Evolutionary conservation across 495 filamentous ascomycete species (phyloP), one percentile per base, ranked within the genome.

Genomic region (Friedmanniomyces endolithicus): DNA sequence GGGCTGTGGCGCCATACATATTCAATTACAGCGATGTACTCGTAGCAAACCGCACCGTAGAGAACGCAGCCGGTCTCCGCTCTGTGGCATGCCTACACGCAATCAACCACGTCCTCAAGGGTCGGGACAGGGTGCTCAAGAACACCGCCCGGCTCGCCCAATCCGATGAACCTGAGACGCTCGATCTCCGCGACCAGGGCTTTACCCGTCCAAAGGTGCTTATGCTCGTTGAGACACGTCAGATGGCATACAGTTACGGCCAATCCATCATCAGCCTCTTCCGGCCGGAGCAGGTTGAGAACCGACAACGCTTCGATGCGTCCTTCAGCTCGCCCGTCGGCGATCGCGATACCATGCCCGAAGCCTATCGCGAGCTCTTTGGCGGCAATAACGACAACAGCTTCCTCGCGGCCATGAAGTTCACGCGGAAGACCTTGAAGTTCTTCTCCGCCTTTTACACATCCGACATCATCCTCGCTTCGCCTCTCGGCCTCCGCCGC

Each of bases 381-480:
- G 81, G 76, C 45, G 92, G 92, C 40, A 96, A 94, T 68, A 87
- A 95, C 64, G 90, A 97, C 60, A 92, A 97, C 70, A 87, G 90
- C 78, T 98, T 96, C 75, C 79, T 89, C 19, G 68, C 97, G 0
- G 92, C 90, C 25, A 61, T 98, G 54, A 96, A 96, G 66, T 94
- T 98, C 66, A 96, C 92, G 0, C 79, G 92, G 41, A 95, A 94
- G 70, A 92, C 90, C 0, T 74, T 97, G 63, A 96, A 95, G 66
- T 92, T 86, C 65, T 98, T 94, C 66, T 78, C 90, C 6, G 84
- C 90, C 65, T 98, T 98, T 70, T 96, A 97, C 72, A 87, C 84
- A 59, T 95, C 88, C 2, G 92, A 98, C 66, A 84, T 98, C 63
- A 90, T 98, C 53, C 75, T 98, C 45, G 90, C 86, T 27, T 88